Evolutionary conservation across 306 rosid species (phyloP), one percentile per base, ranked within the genome.

Genomic region (Glycine latifolia): DNA sequence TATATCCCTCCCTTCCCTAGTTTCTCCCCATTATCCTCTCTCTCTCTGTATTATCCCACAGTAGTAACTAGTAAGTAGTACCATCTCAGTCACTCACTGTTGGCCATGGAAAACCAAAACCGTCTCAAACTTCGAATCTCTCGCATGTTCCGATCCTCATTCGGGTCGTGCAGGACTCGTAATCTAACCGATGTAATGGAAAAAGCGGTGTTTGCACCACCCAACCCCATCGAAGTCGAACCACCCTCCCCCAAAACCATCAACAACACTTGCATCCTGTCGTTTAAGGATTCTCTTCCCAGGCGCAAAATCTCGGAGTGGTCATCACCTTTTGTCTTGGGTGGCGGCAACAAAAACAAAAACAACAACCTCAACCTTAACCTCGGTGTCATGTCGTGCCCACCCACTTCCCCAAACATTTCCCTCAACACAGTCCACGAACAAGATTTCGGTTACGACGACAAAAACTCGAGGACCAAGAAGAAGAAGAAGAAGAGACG

Each of bases 111-210:
- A 43, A 89, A 80, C 84, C 84, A 92, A 15, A 90, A 81, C 84
- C 79, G 91, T 26, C 89, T 93, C 75, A 93, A 89, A 85, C 67
- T 81, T 60, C 87, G 91, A 77, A 88, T 96, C 86, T 89, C 97
- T 73, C 92, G 95, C 88, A 91, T 96, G 87, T 89, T 93, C 80
- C 94, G 92, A 1, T 83, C 96, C 83, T 91, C 99, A 7, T 88
- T 93, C 76, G 92, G 89, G 39, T 90, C 97, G 7, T 96, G 99
- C 75, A 79, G 97, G 7, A 79, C 97, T 79, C 85, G 91, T 17
- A 87, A 90, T 86, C 13, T 89, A 37, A 74, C 91, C 0, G 97
- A 96, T 60, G 91, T 91, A 0, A 82, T 90, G 77, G 91, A 93
- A 54, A 93, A 86, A 48, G 81, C 96, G 1, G 89, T 89, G 4